phyloP scores from a whole-genome alignment of 1,284 basidiomycete genomes.

The Trichosporon ovoides region DNA sequence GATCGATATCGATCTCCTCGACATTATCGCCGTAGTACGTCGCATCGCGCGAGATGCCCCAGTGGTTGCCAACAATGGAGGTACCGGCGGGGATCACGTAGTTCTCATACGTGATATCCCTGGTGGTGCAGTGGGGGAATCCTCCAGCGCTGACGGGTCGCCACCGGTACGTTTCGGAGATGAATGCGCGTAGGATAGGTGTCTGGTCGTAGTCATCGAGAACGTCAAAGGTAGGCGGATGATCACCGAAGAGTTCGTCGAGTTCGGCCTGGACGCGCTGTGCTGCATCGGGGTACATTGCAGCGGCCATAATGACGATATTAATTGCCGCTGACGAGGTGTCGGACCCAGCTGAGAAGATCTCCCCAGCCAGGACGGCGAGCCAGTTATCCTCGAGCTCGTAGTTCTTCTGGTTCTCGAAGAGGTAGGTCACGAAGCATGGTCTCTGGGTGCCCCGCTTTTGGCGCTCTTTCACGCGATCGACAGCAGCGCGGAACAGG shows the following conservation, averaged over 20 bases:
- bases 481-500: too few relatives aligned
- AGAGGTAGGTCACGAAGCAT: constrained; percentile 13
- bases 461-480: too few relatives aligned
- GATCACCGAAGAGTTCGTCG: not conserved
- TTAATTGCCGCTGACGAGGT: constrained; percentile 58
- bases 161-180: constrained; percentile 22
- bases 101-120: constrained; percentile 7
- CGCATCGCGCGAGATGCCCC: constrained; percentile 28
- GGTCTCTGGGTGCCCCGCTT: constrained; percentile 50
- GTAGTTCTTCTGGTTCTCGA: constrained; percentile 2
- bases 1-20: constrained; percentile 25
- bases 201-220: too few relatives aligned
- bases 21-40: constrained; percentile 24
- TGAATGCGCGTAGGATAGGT: constrained; percentile 15
- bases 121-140: constrained; percentile 17
- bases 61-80: constrained; percentile 15
- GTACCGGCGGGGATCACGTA: constrained; percentile 11
- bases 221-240: too few relatives aligned
- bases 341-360: constrained; percentile 16
- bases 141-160: constrained; percentile 21
- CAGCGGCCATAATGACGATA: constrained; percentile 60
- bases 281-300: constrained; percentile 57
- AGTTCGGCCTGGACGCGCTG: constrained; percentile 56
- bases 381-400: constrained; percentile 14
- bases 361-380: constrained; percentile 19